Percentiles rank a stretch among this genome's conserved stretches.
Conservation (phyloP, 495 filamentous ascomycete species). For the Pyrenula massariospora region DNA sequence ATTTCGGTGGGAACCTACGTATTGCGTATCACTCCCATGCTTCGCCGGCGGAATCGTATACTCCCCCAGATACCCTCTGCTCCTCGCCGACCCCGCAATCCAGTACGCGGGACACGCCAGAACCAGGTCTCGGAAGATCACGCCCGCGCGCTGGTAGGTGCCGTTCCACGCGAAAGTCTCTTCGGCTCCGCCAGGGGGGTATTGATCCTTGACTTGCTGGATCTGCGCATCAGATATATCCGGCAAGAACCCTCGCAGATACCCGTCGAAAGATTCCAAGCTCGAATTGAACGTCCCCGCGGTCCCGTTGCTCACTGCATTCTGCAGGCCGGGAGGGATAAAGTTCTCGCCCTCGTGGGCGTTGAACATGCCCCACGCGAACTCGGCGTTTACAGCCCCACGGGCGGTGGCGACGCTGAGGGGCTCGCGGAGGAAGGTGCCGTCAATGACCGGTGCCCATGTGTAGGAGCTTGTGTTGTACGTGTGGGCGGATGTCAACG, state of each 20-base stretch:
- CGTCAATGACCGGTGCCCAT: slow-evolving; percentile 50
- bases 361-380: slow-evolving; percentile 44
- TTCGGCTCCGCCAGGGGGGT: slow-evolving; percentile 29
- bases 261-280: slow-evolving; percentile 29
- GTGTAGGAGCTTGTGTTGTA: slow-evolving; percentile 42
- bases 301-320: slow-evolving; percentile 11
- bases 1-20: slow-evolving; percentile 23
- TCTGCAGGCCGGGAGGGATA: slow-evolving; percentile 33
- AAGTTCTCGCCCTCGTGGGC: slow-evolving; percentile 50
- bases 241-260: slow-evolving; percentile 42
- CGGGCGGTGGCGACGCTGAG: slow-evolving; percentile 29
- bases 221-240: slow-evolving; percentile 25
- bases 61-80: slow-evolving; percentile 39
- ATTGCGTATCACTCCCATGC: slow-evolving; percentile 47
- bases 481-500: slow-evolving; percentile 29
- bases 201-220: slow-evolving; percentile 23
- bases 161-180: slow-evolving; percentile 29
- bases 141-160: slow-evolving; percentile 33
- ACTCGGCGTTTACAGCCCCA: slow-evolving; percentile 30
- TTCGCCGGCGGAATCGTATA: slow-evolving; percentile 47
- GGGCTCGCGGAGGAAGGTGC: slow-evolving; percentile 31
- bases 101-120: slow-evolving; percentile 49
- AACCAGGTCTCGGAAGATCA: slow-evolving; percentile 46
- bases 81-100: slow-evolving; percentile 32
- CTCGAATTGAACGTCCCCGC: slow-evolving; percentile 27